Percentiles rank a stretch among this genome's conserved stretches.
Evolutionary conservation across 2,329 filamentous ascomycete species (phyloP).

Genomic region (Chrysoporthe austroafricana): DNA sequence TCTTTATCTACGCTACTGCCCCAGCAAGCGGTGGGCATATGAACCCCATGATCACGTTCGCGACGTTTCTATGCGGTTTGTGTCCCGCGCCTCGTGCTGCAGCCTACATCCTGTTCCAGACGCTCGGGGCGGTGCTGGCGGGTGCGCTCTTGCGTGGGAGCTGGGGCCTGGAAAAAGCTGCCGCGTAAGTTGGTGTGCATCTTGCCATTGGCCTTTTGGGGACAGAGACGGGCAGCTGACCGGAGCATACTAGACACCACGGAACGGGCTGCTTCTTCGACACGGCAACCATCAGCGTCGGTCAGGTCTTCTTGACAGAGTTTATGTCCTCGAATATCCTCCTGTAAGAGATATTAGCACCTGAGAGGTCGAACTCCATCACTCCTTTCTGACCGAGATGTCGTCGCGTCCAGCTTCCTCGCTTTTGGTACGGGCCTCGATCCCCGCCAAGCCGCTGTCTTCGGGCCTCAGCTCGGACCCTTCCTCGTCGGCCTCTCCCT

Average conservation of each 20-base stretch:
- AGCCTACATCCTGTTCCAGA: not conserved
- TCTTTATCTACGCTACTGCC: slow-evolving; percentile 54
- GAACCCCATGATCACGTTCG: slow-evolving; percentile 57
- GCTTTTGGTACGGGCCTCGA: slow-evolving; percentile 58
- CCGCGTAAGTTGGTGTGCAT: slow-evolving; percentile 31
- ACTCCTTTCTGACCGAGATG: not conserved
- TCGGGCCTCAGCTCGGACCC: slow-evolving; percentile 53
- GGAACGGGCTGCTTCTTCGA: slow-evolving; percentile 46
- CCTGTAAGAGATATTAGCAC: slow-evolving; percentile 34
- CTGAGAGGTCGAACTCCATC: not conserved
- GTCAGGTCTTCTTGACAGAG: slow-evolving; percentile 52
- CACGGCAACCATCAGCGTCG: slow-evolving; percentile 39
- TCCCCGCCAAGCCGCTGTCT: slow-evolving; percentile 52
- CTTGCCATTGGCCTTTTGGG: not conserved
- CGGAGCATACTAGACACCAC: slow-evolving; percentile 24
- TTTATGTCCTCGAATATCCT: slow-evolving; percentile 47
- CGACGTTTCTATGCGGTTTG: slow-evolving; percentile 54
- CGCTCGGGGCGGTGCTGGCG: slow-evolving; percentile 39
- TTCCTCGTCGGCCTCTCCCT: slow-evolving; percentile 50
- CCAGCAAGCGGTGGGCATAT: slow-evolving; percentile 56
- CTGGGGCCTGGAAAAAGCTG: slow-evolving; percentile 38
- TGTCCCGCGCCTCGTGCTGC: slow-evolving; percentile 49
- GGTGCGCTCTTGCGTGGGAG: slow-evolving; percentile 46
- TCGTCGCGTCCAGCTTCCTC: slow-evolving; percentile 40
- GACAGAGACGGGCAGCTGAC: not conserved